Evolutionary conservation across 2,329 filamentous ascomycete genomes (phyloP).

Genomic region (Botrytis byssoidea): DNA sequence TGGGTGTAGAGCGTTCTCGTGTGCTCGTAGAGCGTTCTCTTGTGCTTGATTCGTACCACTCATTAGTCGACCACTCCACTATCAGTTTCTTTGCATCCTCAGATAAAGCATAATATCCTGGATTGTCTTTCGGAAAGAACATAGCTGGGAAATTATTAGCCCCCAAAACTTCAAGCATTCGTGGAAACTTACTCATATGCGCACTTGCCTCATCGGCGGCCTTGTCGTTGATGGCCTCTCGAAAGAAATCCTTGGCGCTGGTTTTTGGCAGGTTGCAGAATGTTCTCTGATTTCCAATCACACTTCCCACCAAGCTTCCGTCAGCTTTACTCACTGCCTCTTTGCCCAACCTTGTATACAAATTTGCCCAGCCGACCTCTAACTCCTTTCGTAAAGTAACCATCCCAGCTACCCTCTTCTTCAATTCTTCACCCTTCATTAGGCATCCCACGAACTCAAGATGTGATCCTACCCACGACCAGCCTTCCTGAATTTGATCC

Average conservation of each 20-base stretch:
- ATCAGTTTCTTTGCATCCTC: conserved; percentile 65
- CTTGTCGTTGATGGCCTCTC: conserved; percentile 72
- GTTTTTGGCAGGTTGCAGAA: conserved; percentile 80
- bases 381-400: conserved; percentile 63
- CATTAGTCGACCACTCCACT: conserved; percentile 60
- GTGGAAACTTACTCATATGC: conserved; percentile 62
- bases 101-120: conserved; percentile 67
- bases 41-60: conserved; percentile 63
- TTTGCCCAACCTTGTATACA: conserved; percentile 81
- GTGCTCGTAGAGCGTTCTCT: background rate
- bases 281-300: conserved; percentile 71
- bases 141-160: conserved; percentile 49
- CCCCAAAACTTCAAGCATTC: conserved; percentile 17
- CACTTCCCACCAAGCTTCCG: conserved; percentile 52
- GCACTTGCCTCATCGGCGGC: conserved; percentile 76
- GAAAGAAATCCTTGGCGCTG: conserved; percentile 57
- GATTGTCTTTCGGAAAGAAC: conserved; percentile 72
- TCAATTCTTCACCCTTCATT: conserved; percentile 77
- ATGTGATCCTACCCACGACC: conserved; percentile 82
- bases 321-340: conserved; percentile 55
- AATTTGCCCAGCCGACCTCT: conserved; percentile 74
- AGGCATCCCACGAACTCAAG: conserved; percentile 92
- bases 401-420: conserved; percentile 68
- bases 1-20: background rate
- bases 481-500: conserved; percentile 73